These are phyloP conservation scores for Annulohypoxylon stygium DNA, from an alignment of 495 filamentous ascomycete species.

Conservation along the genomic window DNA sequence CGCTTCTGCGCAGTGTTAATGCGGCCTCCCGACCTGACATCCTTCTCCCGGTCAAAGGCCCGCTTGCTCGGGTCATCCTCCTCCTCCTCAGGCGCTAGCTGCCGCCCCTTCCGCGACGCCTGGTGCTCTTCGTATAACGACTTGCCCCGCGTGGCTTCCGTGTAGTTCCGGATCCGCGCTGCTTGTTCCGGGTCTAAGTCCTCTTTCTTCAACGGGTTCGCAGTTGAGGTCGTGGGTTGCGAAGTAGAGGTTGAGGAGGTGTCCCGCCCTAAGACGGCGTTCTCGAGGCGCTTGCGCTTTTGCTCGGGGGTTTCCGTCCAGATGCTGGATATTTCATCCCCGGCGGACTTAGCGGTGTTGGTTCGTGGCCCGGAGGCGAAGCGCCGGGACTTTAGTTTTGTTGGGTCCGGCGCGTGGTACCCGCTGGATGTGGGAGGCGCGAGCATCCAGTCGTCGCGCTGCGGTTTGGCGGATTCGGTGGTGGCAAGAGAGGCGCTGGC, in stretches of 20 bases:
- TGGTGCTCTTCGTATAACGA: constrained; percentile 75
- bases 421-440: constrained; percentile 78
- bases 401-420: constrained; percentile 79
- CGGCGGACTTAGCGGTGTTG: constrained; percentile 54
- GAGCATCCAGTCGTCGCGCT: constrained; percentile 95
- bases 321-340: constrained; percentile 69
- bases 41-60: constrained; percentile 93
- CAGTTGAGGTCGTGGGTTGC: not conserved
- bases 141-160: constrained; percentile 67
- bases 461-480: constrained; percentile 51
- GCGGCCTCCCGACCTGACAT: constrained; percentile 82
- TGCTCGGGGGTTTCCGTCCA: constrained; percentile 96
- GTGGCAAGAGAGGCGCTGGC: constrained; percentile 34
- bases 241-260: not conserved
- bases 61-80: constrained; percentile 93
- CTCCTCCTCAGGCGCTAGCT: constrained; percentile 60
- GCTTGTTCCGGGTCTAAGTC: constrained; percentile 60
- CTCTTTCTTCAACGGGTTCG: not conserved
- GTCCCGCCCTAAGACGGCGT: constrained; percentile 85
- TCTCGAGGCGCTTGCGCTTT: constrained; percentile 81
- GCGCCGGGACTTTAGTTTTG: constrained; percentile 82
- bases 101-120: constrained; percentile 40
- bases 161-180: constrained; percentile 52
- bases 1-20: constrained; percentile 80
- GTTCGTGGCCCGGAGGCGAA: constrained; percentile 76